Evolutionary conservation across 1,284 basidiomycete species (phyloP).

Genomic region (Coniferiporia weirii): DNA sequence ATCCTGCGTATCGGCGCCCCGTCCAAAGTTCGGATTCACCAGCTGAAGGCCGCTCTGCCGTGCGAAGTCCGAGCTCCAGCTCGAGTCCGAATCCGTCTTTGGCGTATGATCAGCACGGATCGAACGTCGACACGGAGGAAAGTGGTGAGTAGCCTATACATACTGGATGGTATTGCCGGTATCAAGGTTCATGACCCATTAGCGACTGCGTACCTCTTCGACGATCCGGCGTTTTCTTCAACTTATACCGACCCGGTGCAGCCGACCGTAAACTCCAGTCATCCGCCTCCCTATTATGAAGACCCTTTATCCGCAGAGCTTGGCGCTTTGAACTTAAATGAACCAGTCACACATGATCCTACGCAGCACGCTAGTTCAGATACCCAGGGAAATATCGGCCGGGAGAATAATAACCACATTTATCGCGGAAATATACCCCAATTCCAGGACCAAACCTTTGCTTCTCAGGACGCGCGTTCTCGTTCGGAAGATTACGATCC

Average conservation of each 20-base stretch:
- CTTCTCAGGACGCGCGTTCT: background rate
- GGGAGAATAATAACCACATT: background rate
- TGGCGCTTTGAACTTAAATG: background rate
- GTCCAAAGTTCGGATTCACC: background rate
- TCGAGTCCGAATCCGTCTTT: too few relatives aligned
- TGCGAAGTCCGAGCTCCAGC: too few relatives aligned
- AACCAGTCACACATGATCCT: background rate
- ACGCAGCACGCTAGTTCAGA: background rate
- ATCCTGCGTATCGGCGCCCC: slow-evolving; percentile 3
- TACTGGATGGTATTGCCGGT: background rate
- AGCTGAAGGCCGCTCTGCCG: background rate
- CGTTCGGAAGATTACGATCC: background rate
- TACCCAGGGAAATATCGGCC: background rate
- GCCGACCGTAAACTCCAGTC: background rate
- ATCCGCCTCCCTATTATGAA: background rate
- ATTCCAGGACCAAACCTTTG: background rate
- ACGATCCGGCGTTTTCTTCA: background rate
- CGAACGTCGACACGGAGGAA: background rate
- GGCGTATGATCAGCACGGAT: background rate
- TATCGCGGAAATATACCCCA: background rate
- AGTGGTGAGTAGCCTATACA: background rate
- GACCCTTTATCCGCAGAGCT: background rate
- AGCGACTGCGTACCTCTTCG: background rate
- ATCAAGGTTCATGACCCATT: background rate
- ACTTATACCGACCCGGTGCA: background rate